Base-by-base conservation (phyloP, 2,329 filamentous ascomycete genomes). In the Clarireedia monteithiana region DNA sequence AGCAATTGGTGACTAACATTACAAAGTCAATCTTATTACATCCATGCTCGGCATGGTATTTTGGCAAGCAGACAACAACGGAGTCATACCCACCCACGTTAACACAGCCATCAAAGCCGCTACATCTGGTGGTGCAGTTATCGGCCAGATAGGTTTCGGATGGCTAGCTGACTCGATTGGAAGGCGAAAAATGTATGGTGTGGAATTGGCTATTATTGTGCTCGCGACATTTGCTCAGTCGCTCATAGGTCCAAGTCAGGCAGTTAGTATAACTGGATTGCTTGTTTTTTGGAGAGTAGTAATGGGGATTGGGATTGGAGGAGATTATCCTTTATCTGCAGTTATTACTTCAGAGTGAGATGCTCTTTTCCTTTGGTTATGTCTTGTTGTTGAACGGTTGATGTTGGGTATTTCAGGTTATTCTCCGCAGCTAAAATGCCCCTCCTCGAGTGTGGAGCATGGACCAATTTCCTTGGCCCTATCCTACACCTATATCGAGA, bases 91-190 rank as follows among this genome's bases (percentile, higher is more conserved):
- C 4, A 75, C 79, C 17, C 73, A 75, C 23, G 78, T 87, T 34
- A 85, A 85, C 62, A 89, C 88, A 50, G 84, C 86, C 1, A 82
- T 95, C 69, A 92, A 92, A 69, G 85, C 86, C n/a, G 83, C 88
- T 3, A 92, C 88, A 9, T 89, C 85, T 44, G 85, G 82, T 27
- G 89, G 89, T 42, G 91, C 89, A 27, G 81, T 94, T 26, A 73
- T 94, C 49, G 89, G 89, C 26, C 89, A 92, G 72, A 70, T 91
- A 40, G 72, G 83, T 15, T 94, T 94, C 67, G 89, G 89, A 58
- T 88, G 81, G 75, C 72, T 91, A 39, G 89, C 88, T 50, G 89
- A 94, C 72, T 76, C 81, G 3, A 78, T 89, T 55, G 89, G 89
- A 47, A 82, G 89, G 44, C 84, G 89, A 68, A 83, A 81, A 63